Evolutionary conservation across 495 filamentous ascomycete genomes (phyloP).

Genomic region (Thermothielavioides terrestris): DNA sequence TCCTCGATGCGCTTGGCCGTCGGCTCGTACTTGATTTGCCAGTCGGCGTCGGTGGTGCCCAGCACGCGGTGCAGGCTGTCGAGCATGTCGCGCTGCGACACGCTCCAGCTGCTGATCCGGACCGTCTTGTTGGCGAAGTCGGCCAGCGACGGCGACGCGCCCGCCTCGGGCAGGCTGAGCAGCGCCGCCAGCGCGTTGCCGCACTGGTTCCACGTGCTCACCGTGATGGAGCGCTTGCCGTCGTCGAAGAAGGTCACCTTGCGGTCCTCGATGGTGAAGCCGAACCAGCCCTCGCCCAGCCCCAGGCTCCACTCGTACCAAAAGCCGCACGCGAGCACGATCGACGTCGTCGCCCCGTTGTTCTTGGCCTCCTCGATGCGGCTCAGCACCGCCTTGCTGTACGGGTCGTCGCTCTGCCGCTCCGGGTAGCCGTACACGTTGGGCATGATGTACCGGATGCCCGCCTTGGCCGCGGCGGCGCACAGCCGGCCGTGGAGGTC

Average conservation of each 20-base stretch:
- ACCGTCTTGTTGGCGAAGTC: slow-evolving; percentile 32
- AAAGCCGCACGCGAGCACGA: slow-evolving; percentile 37
- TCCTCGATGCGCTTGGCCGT: slow-evolving; percentile 35
- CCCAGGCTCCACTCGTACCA: slow-evolving; percentile 42
- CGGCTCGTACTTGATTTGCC: slow-evolving; percentile 43
- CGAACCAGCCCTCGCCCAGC: slow-evolving; percentile 22
- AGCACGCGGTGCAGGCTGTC: slow-evolving; percentile 43
- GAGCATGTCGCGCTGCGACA: slow-evolving; percentile 43
- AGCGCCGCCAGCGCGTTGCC: slow-evolving; percentile 34
- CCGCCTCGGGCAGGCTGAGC: slow-evolving; percentile 39
- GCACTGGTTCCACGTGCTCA: slow-evolving; percentile 35
- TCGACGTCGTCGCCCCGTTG: slow-evolving; percentile 18
- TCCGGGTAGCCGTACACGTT: slow-evolving; percentile 41
- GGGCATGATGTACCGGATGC: slow-evolving; percentile 53
- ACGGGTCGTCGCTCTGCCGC: slow-evolving; percentile 22
- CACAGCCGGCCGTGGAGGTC: slow-evolving; percentile 40
- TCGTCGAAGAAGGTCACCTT: slow-evolving; percentile 30
- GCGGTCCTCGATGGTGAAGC: slow-evolving; percentile 24
- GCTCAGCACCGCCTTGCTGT: neutral
- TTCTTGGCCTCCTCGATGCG: slow-evolving; percentile 28
- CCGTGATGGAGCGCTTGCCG: slow-evolving; percentile 25
- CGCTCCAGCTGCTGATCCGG: slow-evolving; percentile 34
- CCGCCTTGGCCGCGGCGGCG: slow-evolving; percentile 51
- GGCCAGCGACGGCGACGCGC: slow-evolving; percentile 24
- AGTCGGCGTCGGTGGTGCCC: slow-evolving; percentile 44